These are phyloP conservation scores for Saturnispora galanensis DNA, from an alignment of 805 yeast species.

Conservation along the genomic window DNA sequence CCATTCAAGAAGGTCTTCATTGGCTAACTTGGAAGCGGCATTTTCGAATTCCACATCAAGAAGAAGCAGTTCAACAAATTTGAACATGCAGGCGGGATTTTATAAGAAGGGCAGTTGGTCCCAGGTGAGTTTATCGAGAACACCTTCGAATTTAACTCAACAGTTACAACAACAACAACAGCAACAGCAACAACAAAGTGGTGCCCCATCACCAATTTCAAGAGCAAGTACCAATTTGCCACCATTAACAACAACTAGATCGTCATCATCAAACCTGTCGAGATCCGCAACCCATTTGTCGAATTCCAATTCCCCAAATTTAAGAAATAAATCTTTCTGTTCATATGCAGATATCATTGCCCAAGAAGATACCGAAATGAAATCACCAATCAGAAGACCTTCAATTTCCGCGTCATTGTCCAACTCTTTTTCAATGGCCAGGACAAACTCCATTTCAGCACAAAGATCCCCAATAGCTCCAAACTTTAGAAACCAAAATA, in stretches of 20 bases:
- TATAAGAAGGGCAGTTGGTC: constrained; percentile 16
- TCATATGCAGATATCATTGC: constrained; percentile 74
- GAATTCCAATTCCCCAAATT: constrained; percentile 28
- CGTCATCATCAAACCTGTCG: constrained; percentile 5
- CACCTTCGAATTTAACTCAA: constrained; percentile 21
- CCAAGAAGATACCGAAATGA: constrained; percentile 45
- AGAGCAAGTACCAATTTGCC: constrained; percentile 7
- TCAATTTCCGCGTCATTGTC: constrained; percentile 36
- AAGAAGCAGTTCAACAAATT: constrained; percentile 9
- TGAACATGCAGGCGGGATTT: constrained; percentile 7
- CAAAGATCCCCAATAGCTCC: constrained; percentile 14
- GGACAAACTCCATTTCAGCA: constrained; percentile 21
- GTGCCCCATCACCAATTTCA: constrained; percentile 4
- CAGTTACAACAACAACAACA: constrained; percentile 13
- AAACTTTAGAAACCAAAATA: constrained; percentile 3
- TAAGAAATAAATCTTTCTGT: constrained; percentile 38
- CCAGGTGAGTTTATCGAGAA: constrained; percentile 14
- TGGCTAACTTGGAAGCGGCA: constrained; percentile 37
- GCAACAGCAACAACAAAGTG: background rate
- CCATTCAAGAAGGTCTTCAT: constrained; percentile 41
- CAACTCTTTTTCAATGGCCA: constrained; percentile 19
- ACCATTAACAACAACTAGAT: constrained; percentile 2
- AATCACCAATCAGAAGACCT: constrained; percentile 46
- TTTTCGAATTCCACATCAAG: constrained; percentile 13
- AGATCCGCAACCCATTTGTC: constrained; percentile 1